These are phyloP conservation scores for Populus deltoides DNA, from an alignment of 345 rosid genomes.

Conservation along the genomic window DNA sequence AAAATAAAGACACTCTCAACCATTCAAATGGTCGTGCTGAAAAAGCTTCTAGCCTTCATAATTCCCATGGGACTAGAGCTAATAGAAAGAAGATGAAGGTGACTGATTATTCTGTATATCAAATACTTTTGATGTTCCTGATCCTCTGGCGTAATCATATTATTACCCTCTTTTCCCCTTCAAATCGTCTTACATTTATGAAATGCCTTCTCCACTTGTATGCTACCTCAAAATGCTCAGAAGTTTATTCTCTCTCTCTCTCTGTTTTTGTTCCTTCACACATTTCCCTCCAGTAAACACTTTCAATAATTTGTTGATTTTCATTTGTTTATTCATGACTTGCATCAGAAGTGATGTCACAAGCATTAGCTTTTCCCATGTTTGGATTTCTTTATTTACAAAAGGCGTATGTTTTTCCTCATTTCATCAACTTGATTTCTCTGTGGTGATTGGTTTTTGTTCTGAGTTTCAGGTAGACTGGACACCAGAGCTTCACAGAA, in stretches of 20 bases:
- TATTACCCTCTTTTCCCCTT: not conserved
- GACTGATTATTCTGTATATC: conserved; percentile 1
- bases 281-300: not conserved
- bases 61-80: conserved; percentile 39
- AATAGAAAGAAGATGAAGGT: conserved; percentile 71
- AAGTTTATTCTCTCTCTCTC: not conserved
- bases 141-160: not conserved
- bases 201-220: not conserved
- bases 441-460: not conserved
- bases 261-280: not conserved
- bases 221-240: not conserved
- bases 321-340: not conserved
- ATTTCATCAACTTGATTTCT: not conserved
- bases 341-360: not conserved
- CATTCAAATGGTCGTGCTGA: conserved; percentile 22
- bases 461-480: conserved; percentile 74
- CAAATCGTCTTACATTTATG: not conserved
- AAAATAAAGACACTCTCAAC: conserved; percentile 29
- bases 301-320: no score
- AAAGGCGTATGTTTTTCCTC: not conserved
- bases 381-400: not conserved
- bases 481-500: conserved; percentile 87
- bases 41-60: conserved; percentile 41
- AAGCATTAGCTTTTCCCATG: not conserved
- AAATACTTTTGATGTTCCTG: not conserved